Percentiles rank a stretch among this genome's conserved stretches.
Evolutionary conservation across 2,329 filamentous ascomycete species (phyloP).

Genomic region (Juglanconis sp.): DNA sequence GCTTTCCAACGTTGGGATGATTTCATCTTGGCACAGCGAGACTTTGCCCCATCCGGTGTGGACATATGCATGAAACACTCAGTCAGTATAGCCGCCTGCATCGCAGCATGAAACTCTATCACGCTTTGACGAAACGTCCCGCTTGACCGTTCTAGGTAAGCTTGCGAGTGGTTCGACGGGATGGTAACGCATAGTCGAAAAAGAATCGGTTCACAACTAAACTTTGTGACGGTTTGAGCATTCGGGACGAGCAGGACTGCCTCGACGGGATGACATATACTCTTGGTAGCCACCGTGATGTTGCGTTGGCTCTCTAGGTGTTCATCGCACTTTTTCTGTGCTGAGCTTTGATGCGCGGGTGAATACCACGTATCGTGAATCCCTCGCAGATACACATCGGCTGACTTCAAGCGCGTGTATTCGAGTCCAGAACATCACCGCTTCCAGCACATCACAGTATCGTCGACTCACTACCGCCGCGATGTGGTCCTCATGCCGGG

Average conservation of each 20-base stretch:
- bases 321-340: too few relatives aligned
- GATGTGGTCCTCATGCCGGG: conserved; percentile 1
- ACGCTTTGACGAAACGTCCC: conserved; percentile 8
- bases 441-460: not conserved
- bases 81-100: not conserved
- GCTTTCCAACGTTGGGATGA: not conserved
- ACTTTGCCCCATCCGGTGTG: too few relatives aligned
- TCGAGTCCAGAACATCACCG: not conserved
- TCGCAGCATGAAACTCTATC: not conserved
- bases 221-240: not conserved
- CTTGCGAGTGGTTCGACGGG: conserved; percentile 2
- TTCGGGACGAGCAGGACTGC: not conserved
- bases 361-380: too few relatives aligned
- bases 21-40: not conserved
- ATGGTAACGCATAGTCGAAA: not conserved
- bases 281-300: not conserved
- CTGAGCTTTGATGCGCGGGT: too few relatives aligned
- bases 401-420: too few relatives aligned
- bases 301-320: not conserved
- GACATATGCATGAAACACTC: not conserved
- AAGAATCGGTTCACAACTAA: not conserved
- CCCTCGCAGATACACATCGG: too few relatives aligned
- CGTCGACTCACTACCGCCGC: not conserved
- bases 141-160: not conserved
- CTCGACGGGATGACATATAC: not conserved